A percentile compares a stretch with the other conserved stretches of the same genome.
Conservation (phyloP, 768 basidiomycete species). For the Suillus clintonianus region DNA sequence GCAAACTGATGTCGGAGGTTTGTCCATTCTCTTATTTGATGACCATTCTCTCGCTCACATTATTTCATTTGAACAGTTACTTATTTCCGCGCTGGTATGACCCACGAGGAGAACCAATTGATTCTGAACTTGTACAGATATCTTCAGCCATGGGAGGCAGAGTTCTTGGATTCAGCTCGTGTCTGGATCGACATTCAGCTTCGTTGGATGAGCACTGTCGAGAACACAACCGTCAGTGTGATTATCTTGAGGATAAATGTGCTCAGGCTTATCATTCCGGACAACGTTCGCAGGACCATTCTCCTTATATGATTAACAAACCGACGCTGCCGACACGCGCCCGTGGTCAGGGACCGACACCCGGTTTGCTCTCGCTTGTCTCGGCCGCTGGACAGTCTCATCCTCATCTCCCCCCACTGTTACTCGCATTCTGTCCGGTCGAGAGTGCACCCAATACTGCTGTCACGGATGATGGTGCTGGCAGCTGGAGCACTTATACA, state of each 20-base stretch:
- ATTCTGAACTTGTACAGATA: slow-evolving; percentile 98
- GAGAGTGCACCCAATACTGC: slow-evolving; percentile 58
- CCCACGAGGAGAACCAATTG: slow-evolving; percentile 90
- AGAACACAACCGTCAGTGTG: slow-evolving; percentile 16
- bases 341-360: slow-evolving; percentile 6
- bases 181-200: no score
- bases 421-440: slow-evolving; percentile 38
- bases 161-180: slow-evolving; percentile 96
- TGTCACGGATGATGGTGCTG: slow-evolving; percentile 48
- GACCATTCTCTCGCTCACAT: not conserved
- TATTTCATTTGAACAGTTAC: slow-evolving; percentile 55
- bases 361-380: slow-evolving; percentile 29
- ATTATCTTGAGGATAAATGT: slow-evolving; percentile 10
- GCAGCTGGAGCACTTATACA: slow-evolving; percentile 64
- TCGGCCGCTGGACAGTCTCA: slow-evolving; percentile 42
- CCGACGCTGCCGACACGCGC: slow-evolving; percentile 16
- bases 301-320: slow-evolving; percentile 24
- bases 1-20: slow-evolving; percentile 93
- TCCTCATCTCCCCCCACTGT: slow-evolving; percentile 49
- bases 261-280: slow-evolving; percentile 27
- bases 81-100: slow-evolving; percentile 99
- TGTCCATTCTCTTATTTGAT: slow-evolving; percentile 12
- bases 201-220: slow-evolving; percentile 31
- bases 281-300: slow-evolving; percentile 27
- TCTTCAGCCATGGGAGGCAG: slow-evolving; percentile 95